Conservation (phyloP, 2,329 filamentous ascomycete species). For the Dactylonectria macrodidyma region DNA sequence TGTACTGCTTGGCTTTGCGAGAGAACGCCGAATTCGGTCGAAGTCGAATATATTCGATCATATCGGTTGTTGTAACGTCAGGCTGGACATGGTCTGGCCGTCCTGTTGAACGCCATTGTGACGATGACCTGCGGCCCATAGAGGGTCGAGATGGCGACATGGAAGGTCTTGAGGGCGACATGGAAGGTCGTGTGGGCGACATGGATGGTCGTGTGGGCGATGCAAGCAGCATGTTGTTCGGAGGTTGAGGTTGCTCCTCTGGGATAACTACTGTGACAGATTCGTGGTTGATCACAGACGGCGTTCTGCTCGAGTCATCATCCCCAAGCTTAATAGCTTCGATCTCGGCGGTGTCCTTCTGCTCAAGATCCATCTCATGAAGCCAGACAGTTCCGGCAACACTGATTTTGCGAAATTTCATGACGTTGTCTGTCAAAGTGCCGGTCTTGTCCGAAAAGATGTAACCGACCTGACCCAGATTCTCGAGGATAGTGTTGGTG, state of each 20-base stretch:
- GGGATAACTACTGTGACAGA: conserved; percentile 50
- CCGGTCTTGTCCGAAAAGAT: conserved; percentile 97
- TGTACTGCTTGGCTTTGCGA: conserved; percentile 83
- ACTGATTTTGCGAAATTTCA: conserved; percentile 95
- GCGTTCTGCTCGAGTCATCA: conserved; percentile 43
- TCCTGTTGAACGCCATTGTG: conserved; percentile 65
- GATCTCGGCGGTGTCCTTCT: conserved; percentile 42
- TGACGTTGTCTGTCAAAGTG: conserved; percentile 93
- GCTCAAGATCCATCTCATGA: conserved; percentile 80
- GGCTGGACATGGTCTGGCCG: conserved; percentile 67
- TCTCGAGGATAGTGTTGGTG: conserved; percentile 95
- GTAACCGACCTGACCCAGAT: conserved; percentile 90
- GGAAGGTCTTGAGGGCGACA: conserved; percentile 49
- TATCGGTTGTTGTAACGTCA: conserved; percentile 77
- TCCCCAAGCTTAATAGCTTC: conserved; percentile 38
- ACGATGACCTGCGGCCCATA: conserved; percentile 61
- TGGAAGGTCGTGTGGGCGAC: conserved; percentile 47
- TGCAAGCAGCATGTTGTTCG: conserved; percentile 36
- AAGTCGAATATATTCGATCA: conserved; percentile 82
- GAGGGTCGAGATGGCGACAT: conserved; percentile 47
- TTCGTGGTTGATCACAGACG: conserved; percentile 49
- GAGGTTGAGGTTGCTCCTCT: conserved; percentile 44
- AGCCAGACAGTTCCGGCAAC: conserved; percentile 92
- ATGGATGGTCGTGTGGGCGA: conserved; percentile 52
- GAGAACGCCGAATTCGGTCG: conserved; percentile 85